phyloP scores from a whole-genome alignment of 495 filamentous ascomycete species.

The Darksidea phi region DNA sequence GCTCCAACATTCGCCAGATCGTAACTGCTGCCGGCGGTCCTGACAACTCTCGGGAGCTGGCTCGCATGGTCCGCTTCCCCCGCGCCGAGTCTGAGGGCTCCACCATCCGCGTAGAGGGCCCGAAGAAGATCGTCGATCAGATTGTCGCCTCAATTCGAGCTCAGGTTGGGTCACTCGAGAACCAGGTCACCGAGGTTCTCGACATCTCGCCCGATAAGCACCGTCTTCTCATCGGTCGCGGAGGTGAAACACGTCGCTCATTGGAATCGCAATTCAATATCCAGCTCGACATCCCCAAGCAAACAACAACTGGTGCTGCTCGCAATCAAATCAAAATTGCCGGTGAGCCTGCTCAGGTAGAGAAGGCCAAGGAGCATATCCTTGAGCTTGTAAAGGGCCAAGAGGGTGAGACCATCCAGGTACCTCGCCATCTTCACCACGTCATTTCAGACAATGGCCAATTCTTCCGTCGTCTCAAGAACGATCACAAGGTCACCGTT shows the following conservation, averaged over 20 bases:
- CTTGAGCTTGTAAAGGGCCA: conserved; percentile 75
- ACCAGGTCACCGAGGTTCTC: conserved; percentile 68
- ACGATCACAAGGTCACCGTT: conserved; percentile 80
- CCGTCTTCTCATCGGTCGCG: conserved; percentile 83
- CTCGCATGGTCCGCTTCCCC: conserved; percentile 88
- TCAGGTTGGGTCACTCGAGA: conserved; percentile 75
- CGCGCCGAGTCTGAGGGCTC: conserved; percentile 74
- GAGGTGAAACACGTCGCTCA: conserved; percentile 76
- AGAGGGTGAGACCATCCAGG: conserved; percentile 77
- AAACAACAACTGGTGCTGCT: conserved; percentile 62
- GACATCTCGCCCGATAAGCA: conserved; percentile 88
- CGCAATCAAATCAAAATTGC: conserved; percentile 75
- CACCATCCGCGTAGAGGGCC: conserved; percentile 82
- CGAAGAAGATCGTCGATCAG: conserved; percentile 77
- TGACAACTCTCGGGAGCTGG: conserved; percentile 72
- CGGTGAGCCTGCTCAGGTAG: conserved; percentile 73
- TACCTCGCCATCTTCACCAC: conserved; percentile 81
- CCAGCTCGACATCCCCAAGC: conserved; percentile 82
- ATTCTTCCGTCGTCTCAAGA: conserved; percentile 83
- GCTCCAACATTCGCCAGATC: conserved; percentile 81
- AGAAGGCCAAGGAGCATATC: conserved; percentile 82
- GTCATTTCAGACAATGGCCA: conserved; percentile 81
- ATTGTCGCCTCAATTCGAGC: conserved; percentile 77
- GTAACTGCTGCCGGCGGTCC: conserved; percentile 85
- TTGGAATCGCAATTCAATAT: conserved; percentile 91